Base-by-base conservation (phyloP, 805 yeast species). In the Clavispora santaluciae region DNA sequence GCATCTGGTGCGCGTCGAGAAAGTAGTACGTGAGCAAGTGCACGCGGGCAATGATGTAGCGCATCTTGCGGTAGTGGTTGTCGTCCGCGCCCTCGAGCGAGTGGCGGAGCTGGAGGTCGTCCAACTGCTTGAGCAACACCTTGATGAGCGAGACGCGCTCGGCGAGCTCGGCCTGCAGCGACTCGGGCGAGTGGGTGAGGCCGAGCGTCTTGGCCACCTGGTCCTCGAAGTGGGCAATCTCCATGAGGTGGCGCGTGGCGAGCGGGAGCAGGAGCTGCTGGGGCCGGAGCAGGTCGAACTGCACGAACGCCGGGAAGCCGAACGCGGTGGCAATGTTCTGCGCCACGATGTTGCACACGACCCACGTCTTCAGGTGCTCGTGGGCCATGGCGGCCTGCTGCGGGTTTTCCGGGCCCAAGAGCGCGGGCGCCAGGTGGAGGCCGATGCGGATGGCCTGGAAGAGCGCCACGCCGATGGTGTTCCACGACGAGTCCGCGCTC, bases 401-500 rank as follows among this genome's bases (percentile, higher is more conserved):
- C 13, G 38, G 36, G 20, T 29, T 22, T 16, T 30, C 24, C 16
- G 16, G 28, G 17, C 33, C 42, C 25, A 33, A 24, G n/a, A 35
- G 36, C 39, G 30, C 42, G 6, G 45, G 52, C 1, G 70, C 93
- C 17, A 89, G 75, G 55, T 93, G 96, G 21, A 93, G 68, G 0
- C 99, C 98, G 12, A 91, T 85, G 40, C 97, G 68, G 24, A 90
- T 83, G 0, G 97, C 98, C 56, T 88, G 96, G 61, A 86, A 87
- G 53, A 89, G 71, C 4, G 98, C 98, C 35, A 87, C 81, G 0
- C 97, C 98, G 17, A 88, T 83, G 1, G 97, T 87, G 57, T 86
- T 87, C 95, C 97, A 91, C 4, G 95, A 84, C 6, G 96, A 84
- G 57, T 93, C 98, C 0, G 98, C 96, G 61, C 95, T 86, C 35